These are phyloP conservation scores for Teratosphaeria nubilosa DNA, from an alignment of 2,329 filamentous ascomycete species.

Conservation along the genomic window DNA sequence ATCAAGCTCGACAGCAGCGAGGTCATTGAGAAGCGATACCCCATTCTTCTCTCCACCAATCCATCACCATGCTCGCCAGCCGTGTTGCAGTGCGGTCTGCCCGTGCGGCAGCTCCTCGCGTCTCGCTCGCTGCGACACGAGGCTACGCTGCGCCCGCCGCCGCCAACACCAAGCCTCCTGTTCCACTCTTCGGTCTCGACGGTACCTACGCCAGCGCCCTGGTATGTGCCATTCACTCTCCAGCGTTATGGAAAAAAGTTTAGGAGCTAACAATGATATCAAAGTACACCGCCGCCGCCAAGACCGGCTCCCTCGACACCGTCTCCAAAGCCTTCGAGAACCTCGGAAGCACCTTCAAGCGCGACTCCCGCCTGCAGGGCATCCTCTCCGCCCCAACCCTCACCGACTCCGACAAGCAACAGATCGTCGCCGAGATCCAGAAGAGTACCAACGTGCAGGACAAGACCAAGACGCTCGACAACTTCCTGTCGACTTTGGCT, in stretches of 20 bases:
- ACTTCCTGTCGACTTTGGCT: constrained; percentile 82
- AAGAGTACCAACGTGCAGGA: constrained; percentile 63
- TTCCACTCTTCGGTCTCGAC: constrained; percentile 89
- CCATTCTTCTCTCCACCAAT: constrained; percentile 7
- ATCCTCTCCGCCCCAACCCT: constrained; percentile 79
- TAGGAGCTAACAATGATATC: constrained; percentile 5
- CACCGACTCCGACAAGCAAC: constrained; percentile 65
- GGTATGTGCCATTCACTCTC: constrained; percentile 53
- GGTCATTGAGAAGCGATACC: neutral
- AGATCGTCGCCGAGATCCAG: constrained; percentile 77
- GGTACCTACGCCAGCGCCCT: constrained; percentile 97
- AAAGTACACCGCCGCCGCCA: constrained; percentile 92
- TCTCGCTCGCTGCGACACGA: constrained; percentile 55
- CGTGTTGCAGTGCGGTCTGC: constrained; percentile 47
- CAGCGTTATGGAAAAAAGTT: neutral
- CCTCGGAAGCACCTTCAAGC: constrained; percentile 63
- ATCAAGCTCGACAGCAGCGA: neutral
- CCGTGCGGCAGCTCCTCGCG: constrained; percentile 47
- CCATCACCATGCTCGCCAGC: constrained; percentile 44
- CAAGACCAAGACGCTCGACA: constrained; percentile 76
- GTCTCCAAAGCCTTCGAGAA: constrained; percentile 68
- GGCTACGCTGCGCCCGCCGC: constrained; percentile 57
- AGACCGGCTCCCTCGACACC: constrained; percentile 73
- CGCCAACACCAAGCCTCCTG: constrained; percentile 63
- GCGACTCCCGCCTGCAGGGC: constrained; percentile 67